Conservation (phyloP, 1,139 yeast species). For the Candida labiduridarum region DNA sequence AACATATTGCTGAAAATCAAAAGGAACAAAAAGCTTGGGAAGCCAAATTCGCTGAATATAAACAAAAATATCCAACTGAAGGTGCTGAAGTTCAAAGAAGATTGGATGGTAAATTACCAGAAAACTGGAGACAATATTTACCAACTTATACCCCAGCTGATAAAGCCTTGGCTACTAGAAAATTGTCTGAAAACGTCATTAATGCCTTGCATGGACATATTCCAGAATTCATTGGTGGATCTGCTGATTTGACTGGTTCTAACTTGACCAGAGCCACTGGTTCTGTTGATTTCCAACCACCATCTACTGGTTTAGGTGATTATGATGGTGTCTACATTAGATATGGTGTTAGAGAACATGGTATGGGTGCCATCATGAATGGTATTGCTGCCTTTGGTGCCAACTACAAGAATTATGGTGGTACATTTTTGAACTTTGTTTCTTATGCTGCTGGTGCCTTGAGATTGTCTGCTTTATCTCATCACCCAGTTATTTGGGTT, state of each 20-base stretch:
- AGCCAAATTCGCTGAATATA: slow-evolving; percentile 60
- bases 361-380: slow-evolving; percentile 98
- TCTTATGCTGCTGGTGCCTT: slow-evolving; percentile 98
- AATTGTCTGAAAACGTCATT: slow-evolving; percentile 85
- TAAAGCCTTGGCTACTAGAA: slow-evolving; percentile 90
- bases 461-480: slow-evolving; percentile 91
- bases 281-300: slow-evolving; percentile 94
- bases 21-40: slow-evolving; percentile 78
- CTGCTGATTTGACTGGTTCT: slow-evolving; percentile 98
- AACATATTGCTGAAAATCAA: slow-evolving; percentile 59
- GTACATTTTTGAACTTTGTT: slow-evolving; percentile 97
- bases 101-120: slow-evolving; percentile 79
- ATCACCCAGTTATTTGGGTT: slow-evolving; percentile 94
- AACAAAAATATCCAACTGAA: slow-evolving; percentile 71
- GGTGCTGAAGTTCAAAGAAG: slow-evolving; percentile 87
- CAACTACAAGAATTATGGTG: slow-evolving; percentile 91
- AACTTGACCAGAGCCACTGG: slow-evolving; percentile 90
- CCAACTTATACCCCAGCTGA: slow-evolving; percentile 83
- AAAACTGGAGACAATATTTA: slow-evolving; percentile 74
- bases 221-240: slow-evolving; percentile 96
- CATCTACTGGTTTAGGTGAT: slow-evolving; percentile 77
- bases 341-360: slow-evolving; percentile 99
- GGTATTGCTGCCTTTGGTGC: slow-evolving; percentile 97
- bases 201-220: slow-evolving; percentile 61
- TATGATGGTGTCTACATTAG: slow-evolving; percentile 94